Conservation (phyloP, 2,329 filamentous ascomycete genomes). For the Alternaria triticimaculans region DNA sequence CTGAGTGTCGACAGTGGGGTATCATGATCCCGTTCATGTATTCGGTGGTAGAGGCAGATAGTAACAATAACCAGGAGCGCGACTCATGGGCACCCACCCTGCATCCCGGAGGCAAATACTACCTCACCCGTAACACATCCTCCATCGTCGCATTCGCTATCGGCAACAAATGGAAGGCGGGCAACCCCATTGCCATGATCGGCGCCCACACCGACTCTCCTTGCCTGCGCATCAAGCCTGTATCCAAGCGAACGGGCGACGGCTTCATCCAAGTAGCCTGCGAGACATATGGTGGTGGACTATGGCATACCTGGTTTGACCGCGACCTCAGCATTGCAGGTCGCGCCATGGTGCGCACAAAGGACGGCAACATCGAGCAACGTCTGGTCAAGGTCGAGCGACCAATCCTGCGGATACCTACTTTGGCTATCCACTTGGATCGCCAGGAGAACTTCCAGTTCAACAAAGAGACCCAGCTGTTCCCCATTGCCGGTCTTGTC, state of each 20-base stretch:
- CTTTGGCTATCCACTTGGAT: slow-evolving; percentile 91
- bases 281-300: slow-evolving; percentile 93
- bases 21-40: neutral
- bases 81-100: slow-evolving; percentile 84
- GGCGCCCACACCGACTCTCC: slow-evolving; percentile 97
- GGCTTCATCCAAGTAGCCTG: slow-evolving; percentile 95
- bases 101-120: slow-evolving; percentile 91
- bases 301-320: slow-evolving; percentile 99
- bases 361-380: slow-evolving; percentile 76
- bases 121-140: slow-evolving; percentile 89
- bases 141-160: slow-evolving; percentile 93
- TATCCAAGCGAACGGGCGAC: slow-evolving; percentile 84
- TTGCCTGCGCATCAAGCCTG: slow-evolving; percentile 89
- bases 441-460: slow-evolving; percentile 85
- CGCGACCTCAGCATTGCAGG: slow-evolving; percentile 91
- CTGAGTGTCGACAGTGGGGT: neutral
- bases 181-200: slow-evolving; percentile 89
- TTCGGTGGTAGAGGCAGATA: neutral
- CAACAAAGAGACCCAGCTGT: slow-evolving; percentile 96
- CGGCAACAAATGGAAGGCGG: slow-evolving; percentile 87
- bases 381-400: slow-evolving; percentile 89
- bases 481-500: slow-evolving; percentile 88
- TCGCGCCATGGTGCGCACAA: slow-evolving; percentile 78
- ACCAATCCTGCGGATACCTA: slow-evolving; percentile 90
- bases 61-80: slow-evolving; percentile 66